A percentile compares a stretch with the other conserved stretches of the same genome.
Conservation (phyloP, 495 filamentous ascomycete genomes). For the Parmelia sp. region DNA sequence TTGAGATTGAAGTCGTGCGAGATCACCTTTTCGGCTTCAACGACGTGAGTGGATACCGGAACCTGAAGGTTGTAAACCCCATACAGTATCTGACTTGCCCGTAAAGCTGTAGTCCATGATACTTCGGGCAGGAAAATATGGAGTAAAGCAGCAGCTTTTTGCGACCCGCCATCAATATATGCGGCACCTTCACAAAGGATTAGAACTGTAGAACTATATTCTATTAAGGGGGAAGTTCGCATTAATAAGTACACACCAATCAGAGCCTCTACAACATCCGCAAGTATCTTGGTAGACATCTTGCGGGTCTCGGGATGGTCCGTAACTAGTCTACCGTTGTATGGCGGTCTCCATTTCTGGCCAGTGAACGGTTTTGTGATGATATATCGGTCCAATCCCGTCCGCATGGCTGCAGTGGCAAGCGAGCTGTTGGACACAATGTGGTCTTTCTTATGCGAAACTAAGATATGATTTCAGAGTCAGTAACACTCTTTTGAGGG, state of each 20-base stretch:
- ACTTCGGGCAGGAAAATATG: constrained; percentile 59
- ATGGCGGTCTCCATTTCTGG: constrained; percentile 62
- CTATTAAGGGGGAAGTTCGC: no score
- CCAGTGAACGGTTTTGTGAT: constrained; percentile 60
- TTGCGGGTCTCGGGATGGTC: constrained; percentile 28
- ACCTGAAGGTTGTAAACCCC: constrained; percentile 27
- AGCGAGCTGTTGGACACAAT: constrained; percentile 70
- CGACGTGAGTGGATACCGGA: constrained; percentile 23
- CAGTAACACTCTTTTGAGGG: background rate
- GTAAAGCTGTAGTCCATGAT: constrained; percentile 43
- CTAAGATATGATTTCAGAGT: background rate
- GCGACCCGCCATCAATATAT: constrained; percentile 61
- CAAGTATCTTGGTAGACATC: constrained; percentile 72
- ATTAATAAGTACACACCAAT: no score
- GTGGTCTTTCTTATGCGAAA: constrained; percentile 60
- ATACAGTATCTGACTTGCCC: constrained; percentile 32
- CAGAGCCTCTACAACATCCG: constrained; percentile 83
- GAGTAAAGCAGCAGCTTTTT: constrained; percentile 59
- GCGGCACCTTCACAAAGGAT: no score
- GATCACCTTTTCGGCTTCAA: constrained; percentile 50
- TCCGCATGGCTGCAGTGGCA: constrained; percentile 52
- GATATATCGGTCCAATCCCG: constrained; percentile 68
- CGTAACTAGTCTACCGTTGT: constrained; percentile 44
- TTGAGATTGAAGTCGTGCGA: constrained; percentile 68
- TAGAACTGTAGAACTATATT: no score